These are phyloP conservation scores for Penicillium taxi DNA, from an alignment of 495 filamentous ascomycete genomes.

Conservation along the genomic window DNA sequence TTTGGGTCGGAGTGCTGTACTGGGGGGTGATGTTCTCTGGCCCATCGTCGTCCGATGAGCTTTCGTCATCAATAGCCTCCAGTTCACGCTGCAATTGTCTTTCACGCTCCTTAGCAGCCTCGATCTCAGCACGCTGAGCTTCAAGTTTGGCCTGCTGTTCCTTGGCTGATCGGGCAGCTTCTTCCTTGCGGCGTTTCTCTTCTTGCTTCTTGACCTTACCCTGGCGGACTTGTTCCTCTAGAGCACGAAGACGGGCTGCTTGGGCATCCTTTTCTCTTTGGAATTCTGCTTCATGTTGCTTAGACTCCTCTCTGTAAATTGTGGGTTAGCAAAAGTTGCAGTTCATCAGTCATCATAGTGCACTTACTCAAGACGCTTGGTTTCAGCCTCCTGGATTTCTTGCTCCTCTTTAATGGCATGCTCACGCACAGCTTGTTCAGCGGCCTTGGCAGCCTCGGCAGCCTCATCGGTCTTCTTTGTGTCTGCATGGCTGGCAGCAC, in stretches of 20 bases:
- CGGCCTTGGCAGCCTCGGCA: slow-evolving; percentile 42
- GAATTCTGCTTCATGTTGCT: slow-evolving; percentile 68
- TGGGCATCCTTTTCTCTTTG: slow-evolving; percentile 71
- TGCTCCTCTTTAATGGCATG: slow-evolving; percentile 61
- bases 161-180: slow-evolving; percentile 73
- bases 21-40: slow-evolving; percentile 73
- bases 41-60: slow-evolving; percentile 83
- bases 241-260: slow-evolving; percentile 70
- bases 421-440: no score
- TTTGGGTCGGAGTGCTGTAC: slow-evolving; percentile 69
- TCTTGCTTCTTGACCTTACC: slow-evolving; percentile 97
- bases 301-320: slow-evolving; percentile 60
- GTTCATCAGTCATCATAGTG: slow-evolving; percentile 12
- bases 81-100: slow-evolving; percentile 80
- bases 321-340: slow-evolving; percentile 27
- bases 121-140: slow-evolving; percentile 83
- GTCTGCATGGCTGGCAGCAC: slow-evolving; percentile 47
- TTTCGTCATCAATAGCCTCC: slow-evolving; percentile 69
- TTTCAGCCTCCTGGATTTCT: slow-evolving; percentile 66
- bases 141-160: slow-evolving; percentile 82
- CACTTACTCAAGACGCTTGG: slow-evolving; percentile 77
- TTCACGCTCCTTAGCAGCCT: slow-evolving; percentile 81
- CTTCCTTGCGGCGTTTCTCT: slow-evolving; percentile 85
- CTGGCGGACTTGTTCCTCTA: slow-evolving; percentile 89
- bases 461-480: slow-evolving; percentile 50